Evolutionary conservation across 768 basidiomycete genomes (phyloP).

Genomic region (Terana coerulea): DNA sequence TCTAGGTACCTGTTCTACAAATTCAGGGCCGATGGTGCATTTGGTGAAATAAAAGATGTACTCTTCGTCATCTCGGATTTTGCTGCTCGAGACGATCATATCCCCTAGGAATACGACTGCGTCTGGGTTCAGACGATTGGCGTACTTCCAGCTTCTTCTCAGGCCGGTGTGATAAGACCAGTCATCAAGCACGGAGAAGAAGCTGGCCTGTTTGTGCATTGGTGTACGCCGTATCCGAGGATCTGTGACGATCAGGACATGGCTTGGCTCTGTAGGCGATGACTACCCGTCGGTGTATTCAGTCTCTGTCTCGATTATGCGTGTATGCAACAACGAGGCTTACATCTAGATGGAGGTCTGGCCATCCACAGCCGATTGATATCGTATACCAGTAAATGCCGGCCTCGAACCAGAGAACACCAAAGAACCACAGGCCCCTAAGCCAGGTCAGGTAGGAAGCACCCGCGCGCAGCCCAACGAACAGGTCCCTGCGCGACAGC

Average conservation of each 20-base stretch:
- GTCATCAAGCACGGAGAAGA: conserved; percentile 8
- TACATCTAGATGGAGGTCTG: conserved; percentile 6
- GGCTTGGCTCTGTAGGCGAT: conserved; percentile 23
- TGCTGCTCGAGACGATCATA: conserved; percentile 81
- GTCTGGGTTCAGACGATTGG: conserved; percentile 55
- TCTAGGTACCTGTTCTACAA: conserved; percentile 55
- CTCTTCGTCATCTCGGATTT: conserved; percentile 60
- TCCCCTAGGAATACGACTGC: conserved; percentile 85
- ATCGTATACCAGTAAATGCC: conserved; percentile 36
- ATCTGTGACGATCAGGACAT: conserved; percentile 79
- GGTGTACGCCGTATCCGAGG: conserved; percentile 61
- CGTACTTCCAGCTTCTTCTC: conserved; percentile 76
- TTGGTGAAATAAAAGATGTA: conserved; percentile 27
- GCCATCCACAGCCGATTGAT: conserved; percentile 13
- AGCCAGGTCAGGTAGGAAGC: conserved; percentile 12
- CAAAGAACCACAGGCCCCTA: conserved; percentile 49
- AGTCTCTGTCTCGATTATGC: not conserved
- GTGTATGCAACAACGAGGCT: not conserved
- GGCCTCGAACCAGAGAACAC: conserved; percentile 69
- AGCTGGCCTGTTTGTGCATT: not conserved
- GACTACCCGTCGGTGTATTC: not conserved
- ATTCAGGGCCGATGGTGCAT: conserved; percentile 1
- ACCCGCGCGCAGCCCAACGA: not conserved
- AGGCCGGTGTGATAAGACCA: conserved; percentile 70
- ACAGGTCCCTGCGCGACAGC: too few species aligned